Base-by-base conservation (phyloP, 208 protist species). In the Crithidia brevicula region DNA sequence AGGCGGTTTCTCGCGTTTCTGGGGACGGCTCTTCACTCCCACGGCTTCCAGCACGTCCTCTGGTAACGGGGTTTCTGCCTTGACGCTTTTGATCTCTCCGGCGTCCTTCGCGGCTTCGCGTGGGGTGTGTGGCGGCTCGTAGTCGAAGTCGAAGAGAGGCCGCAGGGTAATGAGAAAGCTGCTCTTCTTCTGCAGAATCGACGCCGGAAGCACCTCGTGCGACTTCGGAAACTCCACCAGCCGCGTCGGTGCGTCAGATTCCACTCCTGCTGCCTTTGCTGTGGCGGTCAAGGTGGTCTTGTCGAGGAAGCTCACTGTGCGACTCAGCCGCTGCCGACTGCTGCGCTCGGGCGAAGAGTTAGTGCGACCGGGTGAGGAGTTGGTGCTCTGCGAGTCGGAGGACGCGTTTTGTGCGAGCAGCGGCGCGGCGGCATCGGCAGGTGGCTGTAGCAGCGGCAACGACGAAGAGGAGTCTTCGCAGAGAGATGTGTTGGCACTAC, bases 111-210 rank as follows among this genome's bases (percentile, higher is more conserved):
- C 27, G 11, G 43, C 34, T 20, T 15, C 23, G 8, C 16, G 54
- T 33, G 65, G 54, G 11, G 42, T 52, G 45, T 63, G 54, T 15
- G 43, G 65, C 16, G 65, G 22, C 54, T 71, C 56, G 54, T 63
- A 71, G 5, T 52, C 65, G 22, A 71, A 71, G 43, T 71, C 65
- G 25, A 71, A 71, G 15, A 73, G 67, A 1, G 57, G 36, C 30
- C 33, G 34, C 13, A 43, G 18, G 5, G 56, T 31, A 22, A 31
- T n/a, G 18, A 30, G 56, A 38, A 67, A 65, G 57, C 63, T 65
- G 43, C 64, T 77, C 11, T 42, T 33, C 13, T 67, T 71, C 42
- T 51, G 50, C 25, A 77, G 58, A 23, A 77, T 77, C 5, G 72
- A 72, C 22, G 34, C 43, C 9, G 47, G 31, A 9, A n/a, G n/a